phyloP scores from a whole-genome alignment of 192 early-diverging fungal species.

The Umbelopsis sp. region DNA sequence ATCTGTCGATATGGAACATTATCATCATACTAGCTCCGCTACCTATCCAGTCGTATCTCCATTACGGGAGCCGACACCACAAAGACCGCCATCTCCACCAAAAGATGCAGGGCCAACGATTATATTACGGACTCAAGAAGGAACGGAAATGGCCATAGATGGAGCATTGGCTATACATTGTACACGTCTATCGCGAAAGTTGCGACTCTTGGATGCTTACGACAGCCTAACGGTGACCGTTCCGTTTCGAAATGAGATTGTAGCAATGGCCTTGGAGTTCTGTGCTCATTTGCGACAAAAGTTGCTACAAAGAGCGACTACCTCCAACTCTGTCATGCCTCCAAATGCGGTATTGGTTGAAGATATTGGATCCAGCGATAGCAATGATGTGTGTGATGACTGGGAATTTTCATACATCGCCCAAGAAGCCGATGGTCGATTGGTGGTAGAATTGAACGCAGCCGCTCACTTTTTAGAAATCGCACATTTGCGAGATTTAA shows the following conservation, averaged over 20 bases:
- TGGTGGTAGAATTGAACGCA: conserved; percentile 22
- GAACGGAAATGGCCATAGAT: conserved; percentile 2
- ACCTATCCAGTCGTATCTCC: neutral
- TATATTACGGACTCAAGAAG: conserved; percentile 4
- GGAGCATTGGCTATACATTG: conserved; percentile 16
- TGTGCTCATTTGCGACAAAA: conserved; percentile 20
- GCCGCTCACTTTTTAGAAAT: conserved; percentile 20
- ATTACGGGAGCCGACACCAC: conserved; percentile 6
- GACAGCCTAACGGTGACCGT: conserved; percentile 4
- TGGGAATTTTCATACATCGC: conserved; percentile 23
- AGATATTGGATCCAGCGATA: neutral
- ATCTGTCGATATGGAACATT: conserved; percentile 14
- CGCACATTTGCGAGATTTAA: conserved; percentile 3
- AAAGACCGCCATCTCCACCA: conserved; percentile 12
- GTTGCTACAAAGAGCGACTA: neutral
- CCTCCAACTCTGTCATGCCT: neutral
- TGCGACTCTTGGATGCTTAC: conserved; percentile 13
- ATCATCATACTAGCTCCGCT: conserved; percentile 1
- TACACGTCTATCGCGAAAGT: conserved; percentile 14
- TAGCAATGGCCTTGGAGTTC: conserved; percentile 12
- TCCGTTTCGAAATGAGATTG: conserved; percentile 11
- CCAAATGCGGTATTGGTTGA: conserved; percentile 1
- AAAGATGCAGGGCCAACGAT: conserved; percentile 1
- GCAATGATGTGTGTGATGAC: conserved; percentile 13
- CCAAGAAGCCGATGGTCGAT: conserved; percentile 16